phyloP scores from a whole-genome alignment of 169 alveolate species.

The Plasmodium adleri region DNA sequence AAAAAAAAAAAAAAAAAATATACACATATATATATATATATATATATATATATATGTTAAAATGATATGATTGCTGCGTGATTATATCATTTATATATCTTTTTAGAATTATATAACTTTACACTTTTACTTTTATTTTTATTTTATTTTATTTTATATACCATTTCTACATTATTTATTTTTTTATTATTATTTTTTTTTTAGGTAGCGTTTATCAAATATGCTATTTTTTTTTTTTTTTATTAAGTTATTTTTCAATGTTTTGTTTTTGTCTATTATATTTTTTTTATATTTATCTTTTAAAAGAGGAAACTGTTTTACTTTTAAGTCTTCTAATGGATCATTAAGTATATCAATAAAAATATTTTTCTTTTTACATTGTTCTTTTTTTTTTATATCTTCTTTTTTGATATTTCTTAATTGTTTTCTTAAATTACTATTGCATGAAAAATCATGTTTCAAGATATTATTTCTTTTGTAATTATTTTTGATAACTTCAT shows the following conservation, averaged over 20 bases:
- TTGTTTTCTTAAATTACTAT: conserved; percentile 45
- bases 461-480: conserved; percentile 28
- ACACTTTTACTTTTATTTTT: too few relatives aligned
- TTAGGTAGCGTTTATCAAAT: conserved; percentile 59
- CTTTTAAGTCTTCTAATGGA: conserved; percentile 38
- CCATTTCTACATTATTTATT: neutral
- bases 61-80: too few relatives aligned
- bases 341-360: conserved; percentile 39
- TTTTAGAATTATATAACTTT: too few relatives aligned
- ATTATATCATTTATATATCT: too few relatives aligned
- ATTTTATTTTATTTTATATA: neutral
- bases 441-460: conserved; percentile 37
- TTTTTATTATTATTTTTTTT: neutral
- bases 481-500: conserved; percentile 41
- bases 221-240: conserved; percentile 54
- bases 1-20: too few relatives aligned
- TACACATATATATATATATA: too few relatives aligned
- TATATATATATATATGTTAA: too few relatives aligned
- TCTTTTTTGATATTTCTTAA: conserved; percentile 40
- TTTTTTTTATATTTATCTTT: conserved; percentile 19
- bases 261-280: conserved; percentile 21
- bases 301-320: conserved; percentile 12
- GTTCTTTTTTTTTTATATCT: conserved; percentile 19
- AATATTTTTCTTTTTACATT: conserved; percentile 44
- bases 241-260: conserved; percentile 20